Evolutionary conservation across 179 eudicot genomes (phyloP).

Genomic region (Silene coronaria): DNA sequence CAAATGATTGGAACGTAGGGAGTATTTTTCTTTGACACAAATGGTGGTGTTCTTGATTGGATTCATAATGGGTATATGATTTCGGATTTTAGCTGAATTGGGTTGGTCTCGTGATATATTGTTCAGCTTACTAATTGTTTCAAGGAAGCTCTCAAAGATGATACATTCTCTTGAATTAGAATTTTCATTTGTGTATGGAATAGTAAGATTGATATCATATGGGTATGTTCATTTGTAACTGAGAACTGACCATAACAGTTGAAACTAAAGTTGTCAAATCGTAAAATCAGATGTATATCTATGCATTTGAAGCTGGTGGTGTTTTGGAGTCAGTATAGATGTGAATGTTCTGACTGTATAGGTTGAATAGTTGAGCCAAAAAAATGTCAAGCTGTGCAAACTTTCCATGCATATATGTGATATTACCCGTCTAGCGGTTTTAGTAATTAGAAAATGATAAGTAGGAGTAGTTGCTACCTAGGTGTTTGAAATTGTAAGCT

Average conservation of each 20-base stretch:
- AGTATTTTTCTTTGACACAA: too few species aligned
- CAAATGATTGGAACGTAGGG: too few species aligned
- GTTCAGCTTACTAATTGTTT: not conserved
- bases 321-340: not conserved
- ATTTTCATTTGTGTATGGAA: not conserved
- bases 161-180: not conserved
- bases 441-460: not conserved
- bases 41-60: not conserved
- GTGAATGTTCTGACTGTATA: not conserved
- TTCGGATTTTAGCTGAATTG: not conserved
- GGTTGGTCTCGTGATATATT: not conserved
- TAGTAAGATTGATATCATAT: too few species aligned
- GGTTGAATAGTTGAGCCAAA: not conserved
- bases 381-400: not conserved
- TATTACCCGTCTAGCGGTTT: not conserved
- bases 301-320: not conserved
- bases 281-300: not conserved
- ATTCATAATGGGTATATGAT: not conserved
- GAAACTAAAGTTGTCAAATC: not conserved
- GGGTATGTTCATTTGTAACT: not conserved
- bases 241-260: not conserved
- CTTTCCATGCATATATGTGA: not conserved
- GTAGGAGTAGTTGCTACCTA: not conserved
- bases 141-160: not conserved
- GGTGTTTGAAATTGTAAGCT: not conserved